Evolutionary conservation across 176 grass and related monocot species (phyloP), one percentile per base, ranked within the genome.

Genomic region (Oryza australiensis): DNA sequence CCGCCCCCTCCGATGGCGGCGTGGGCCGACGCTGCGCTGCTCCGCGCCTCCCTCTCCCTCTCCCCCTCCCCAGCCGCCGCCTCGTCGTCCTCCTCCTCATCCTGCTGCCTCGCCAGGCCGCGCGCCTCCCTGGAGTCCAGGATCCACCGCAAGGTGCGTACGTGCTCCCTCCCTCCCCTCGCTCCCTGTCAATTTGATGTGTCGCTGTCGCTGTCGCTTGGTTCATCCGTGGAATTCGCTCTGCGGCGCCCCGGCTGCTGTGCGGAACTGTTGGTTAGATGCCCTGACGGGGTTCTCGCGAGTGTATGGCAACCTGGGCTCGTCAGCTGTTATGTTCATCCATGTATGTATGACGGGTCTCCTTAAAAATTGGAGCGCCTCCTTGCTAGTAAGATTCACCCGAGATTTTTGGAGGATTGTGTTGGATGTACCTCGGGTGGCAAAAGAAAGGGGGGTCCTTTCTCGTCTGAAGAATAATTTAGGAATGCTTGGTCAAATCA

Each of bases 1-100:
- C 66, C 4, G 42, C 66, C 13, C 9, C 22, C 35, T 77, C 33
- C 57, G 49, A 89, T 89, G 82, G 67, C 82, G 87, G 87, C 83
- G 83, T 86, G 87, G 87, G 87, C 78, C 6, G 78, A 89, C 38
- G 83, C 87, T 33, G 77, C 83, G 57, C 87, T 77, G 26, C 72
- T 82, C 66, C 66, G 77, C 83, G 72, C 59, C 78, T 86, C 87
- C 14, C 65, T 57, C 6, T 66, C 76, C 65, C 38, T 80, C 28
- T 4, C 63, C 26, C 24, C 62, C 62, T 14, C 9, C 23, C 0
- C 60, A 9, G 38, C 69, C 28, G 35, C 35, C 35, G 35, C 35
- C 3, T 37, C 35, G 7, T 37, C 35, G 7, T 28, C 77, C 64
- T 64, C 83, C 0, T 38, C 75, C 23, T 71, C 71, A 7, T 72